Base-by-base conservation (phyloP, 116 monocot species). In the Phalaenopsis hybrid region DNA sequence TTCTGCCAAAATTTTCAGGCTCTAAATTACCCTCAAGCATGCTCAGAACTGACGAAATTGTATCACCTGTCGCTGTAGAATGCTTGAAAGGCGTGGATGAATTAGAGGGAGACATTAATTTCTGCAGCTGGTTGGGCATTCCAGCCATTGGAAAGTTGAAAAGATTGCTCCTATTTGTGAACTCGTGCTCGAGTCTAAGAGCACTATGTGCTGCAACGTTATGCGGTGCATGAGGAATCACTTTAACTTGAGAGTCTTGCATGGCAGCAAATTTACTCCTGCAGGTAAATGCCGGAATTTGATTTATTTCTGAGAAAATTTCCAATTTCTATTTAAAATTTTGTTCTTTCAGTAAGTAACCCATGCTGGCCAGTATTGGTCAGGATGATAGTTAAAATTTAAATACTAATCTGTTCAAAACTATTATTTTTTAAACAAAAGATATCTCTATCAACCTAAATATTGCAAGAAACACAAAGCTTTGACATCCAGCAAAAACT, bases 1-100 rank as follows among this genome's bases (percentile, higher is more conserved):
- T 81, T 49, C 52, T 72, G 33, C 76, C 67, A 81, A 80, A 79
- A 31, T 84, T 89, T 79, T 91, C 87, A 46, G 68, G 84, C 65
- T 91, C 85, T 34, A 89, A 57, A 34, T 89, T 75, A 57, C 81
- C 87, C 82, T 85, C 89, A 31, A 89, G 89, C 91, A 91, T 87
- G 84, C 78, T 85, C 50, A 91, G 84, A 59, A 91, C 87, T 67
- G 91, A 91, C 79, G 89, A 85, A 80, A 91, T 70, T 7, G 83
- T 76, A 83, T 89, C 85, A 59, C 59, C 57, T 48, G 82, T 85
- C 74, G 51, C 75, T 8, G 81, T 75, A 72, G 58, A 79, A 84
- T 84, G 78, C 46, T 81, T 81, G 70, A 85, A 79, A 78, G 88
- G 83, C 23, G 88, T 80, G 16, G 84, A 88, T 44, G 85, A 88